Conservation (phyloP, 331 rosid genomes). For the Rosa hybrid region DNA sequence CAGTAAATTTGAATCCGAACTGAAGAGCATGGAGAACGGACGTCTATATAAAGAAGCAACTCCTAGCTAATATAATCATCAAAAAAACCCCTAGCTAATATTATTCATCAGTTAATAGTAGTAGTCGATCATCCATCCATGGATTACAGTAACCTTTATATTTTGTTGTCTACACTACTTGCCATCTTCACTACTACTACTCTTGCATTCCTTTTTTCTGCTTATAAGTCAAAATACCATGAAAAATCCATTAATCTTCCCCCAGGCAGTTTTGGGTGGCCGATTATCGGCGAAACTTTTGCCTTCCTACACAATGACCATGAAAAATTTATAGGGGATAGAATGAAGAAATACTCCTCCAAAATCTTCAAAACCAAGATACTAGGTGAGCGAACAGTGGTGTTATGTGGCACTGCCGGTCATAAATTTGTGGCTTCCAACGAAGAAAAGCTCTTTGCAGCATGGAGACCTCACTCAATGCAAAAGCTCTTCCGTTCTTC, state of each 20-base stretch:
- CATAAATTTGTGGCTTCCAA: constrained; percentile 37
- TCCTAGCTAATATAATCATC: too few species aligned
- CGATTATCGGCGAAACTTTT: constrained; percentile 35
- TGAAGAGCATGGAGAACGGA: too few species aligned
- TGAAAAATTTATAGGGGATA: constrained; percentile 30
- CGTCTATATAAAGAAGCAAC: too few species aligned
- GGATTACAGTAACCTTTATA: not conserved
- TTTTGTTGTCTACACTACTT: not conserved
- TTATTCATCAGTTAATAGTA: too few species aligned
- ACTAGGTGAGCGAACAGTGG: constrained; percentile 42
- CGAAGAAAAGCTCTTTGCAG: not conserved
- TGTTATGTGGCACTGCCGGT: constrained; percentile 40
- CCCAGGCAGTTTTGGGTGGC: constrained; percentile 16
- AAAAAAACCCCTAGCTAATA: too few species aligned
- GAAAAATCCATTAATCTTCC: not conserved
- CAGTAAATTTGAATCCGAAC: too few species aligned
- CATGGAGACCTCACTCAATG: constrained; percentile 33
- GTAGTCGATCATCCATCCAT: not conserved
- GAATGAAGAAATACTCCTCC: constrained; percentile 31
- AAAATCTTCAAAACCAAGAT: constrained; percentile 46
- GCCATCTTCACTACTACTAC: not conserved
- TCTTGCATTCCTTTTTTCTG: not conserved
- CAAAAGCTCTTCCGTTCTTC: constrained; percentile 31
- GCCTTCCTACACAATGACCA: constrained; percentile 33
- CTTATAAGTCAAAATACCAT: not conserved